Evolutionary conservation across 148 eudicot species (phyloP), one percentile per base, ranked within the genome.

Genomic region (Vaccinium corymbosum): DNA sequence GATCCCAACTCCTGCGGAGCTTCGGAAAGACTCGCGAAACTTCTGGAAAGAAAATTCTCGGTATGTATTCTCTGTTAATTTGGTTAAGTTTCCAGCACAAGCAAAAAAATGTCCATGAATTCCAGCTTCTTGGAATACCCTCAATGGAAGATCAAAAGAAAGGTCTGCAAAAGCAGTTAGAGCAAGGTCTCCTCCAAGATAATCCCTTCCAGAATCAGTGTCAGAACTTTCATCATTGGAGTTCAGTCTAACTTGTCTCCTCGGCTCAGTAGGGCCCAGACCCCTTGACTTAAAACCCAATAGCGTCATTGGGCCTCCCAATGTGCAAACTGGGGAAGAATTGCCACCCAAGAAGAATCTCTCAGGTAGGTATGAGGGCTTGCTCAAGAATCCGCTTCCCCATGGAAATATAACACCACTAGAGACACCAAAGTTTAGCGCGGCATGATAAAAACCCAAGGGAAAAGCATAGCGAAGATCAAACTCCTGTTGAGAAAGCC

Each of bases 111-210:
- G 98, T 53, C 93, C 98, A 83, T 96, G 97, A 49, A 96, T 92
- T 75, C 97, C 97, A 77, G 94, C 92, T 80, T 93, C 94, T 88
- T 88, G 91, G 55, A 96, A 84, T 66, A 93, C 90, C 79, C 81
- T 92, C 78, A 96, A 77, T 3, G 98, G 98, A 48, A 96, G 90
- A 89, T 96, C 97, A 83, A 96, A 96, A 53, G 98, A 93, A 74
- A 96, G 92, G 83, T 96, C 98, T 20, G 98, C 95, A 91, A 96
- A 96, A 76, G 94, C 92, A 79, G 95, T 90, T 25, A 94, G 88
- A 82, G 98, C 97, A 85, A 94, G 93, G 84, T 94, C 98, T 57
- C 98, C 98, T 55, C 98, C 98, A 29, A 96, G 84, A 86, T 79
- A 91, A 86, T 96, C 95, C 84, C 92, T 87, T 80, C 87, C 94